Evolutionary conservation across 2,329 filamentous ascomycete species (phyloP).

Genomic region (Diaporthe sp.): DNA sequence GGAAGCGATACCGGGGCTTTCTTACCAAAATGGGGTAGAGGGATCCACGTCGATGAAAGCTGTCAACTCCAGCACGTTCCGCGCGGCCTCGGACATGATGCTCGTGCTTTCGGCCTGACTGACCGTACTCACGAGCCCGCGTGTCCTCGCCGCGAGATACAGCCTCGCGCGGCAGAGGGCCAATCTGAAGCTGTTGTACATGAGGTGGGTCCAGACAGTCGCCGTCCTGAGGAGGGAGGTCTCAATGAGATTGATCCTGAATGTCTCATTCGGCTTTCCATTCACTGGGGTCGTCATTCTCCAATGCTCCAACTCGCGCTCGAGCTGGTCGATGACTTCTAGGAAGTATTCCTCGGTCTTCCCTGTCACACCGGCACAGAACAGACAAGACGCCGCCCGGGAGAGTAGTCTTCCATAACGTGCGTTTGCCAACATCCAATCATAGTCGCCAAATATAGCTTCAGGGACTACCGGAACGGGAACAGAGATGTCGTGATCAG

Average conservation of each 20-base stretch:
- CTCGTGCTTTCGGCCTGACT: slow-evolving; percentile 42
- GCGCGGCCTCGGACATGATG: slow-evolving; percentile 44
- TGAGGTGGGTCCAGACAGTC: slow-evolving; percentile 44
- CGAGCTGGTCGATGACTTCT: slow-evolving; percentile 46
- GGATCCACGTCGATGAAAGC: slow-evolving; percentile 49
- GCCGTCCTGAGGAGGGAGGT: slow-evolving; percentile 36
- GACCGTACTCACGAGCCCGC: slow-evolving; percentile 30
- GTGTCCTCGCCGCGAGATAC: slow-evolving; percentile 39
- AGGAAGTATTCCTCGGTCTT: slow-evolving; percentile 46
- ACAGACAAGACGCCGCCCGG: slow-evolving; percentile 47
- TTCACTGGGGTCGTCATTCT: slow-evolving; percentile 45
- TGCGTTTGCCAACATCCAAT: slow-evolving; percentile 47
- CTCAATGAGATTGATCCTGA: slow-evolving; percentile 31
- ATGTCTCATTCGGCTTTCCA: slow-evolving; percentile 41
- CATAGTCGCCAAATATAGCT: slow-evolving; percentile 44
- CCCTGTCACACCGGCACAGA: slow-evolving; percentile 47
- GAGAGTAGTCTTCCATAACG: slow-evolving; percentile 49
- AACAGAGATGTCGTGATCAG: slow-evolving; percentile 51
- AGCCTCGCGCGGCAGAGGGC: slow-evolving; percentile 48
- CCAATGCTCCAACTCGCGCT: slow-evolving; percentile 48
- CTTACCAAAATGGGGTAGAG: slow-evolving; percentile 48
- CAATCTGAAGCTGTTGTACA: slow-evolving; percentile 48
- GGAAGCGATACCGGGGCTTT: background rate
- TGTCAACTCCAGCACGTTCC: slow-evolving; percentile 48
- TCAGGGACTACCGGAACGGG: slow-evolving; percentile 47